Evolutionary conservation across 371 early-diverging fungal genomes (phyloP).

Genomic region (Nematocida minor): DNA sequence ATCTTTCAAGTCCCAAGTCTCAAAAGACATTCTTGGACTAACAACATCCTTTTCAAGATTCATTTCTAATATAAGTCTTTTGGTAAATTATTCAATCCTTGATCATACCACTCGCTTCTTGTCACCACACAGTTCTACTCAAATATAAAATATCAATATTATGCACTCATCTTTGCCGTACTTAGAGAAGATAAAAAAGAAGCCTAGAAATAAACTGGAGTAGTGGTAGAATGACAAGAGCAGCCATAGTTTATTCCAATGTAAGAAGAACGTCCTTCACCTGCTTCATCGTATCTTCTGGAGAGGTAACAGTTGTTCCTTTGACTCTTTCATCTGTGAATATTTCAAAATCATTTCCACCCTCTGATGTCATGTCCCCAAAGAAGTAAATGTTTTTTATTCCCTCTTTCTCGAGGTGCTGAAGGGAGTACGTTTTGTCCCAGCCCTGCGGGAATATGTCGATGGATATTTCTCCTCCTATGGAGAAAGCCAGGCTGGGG

Average conservation of each 20-base stretch:
- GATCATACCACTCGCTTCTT: too few species aligned
- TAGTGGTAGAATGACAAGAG: too few species aligned
- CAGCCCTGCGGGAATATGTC: slow-evolving; percentile 98
- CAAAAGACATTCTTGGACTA: too few species aligned
- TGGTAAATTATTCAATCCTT: too few species aligned
- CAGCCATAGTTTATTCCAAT: slow-evolving; percentile 10
- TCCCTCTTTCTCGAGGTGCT: slow-evolving; percentile 76
- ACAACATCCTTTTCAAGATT: too few species aligned
- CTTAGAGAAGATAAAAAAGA: too few species aligned
- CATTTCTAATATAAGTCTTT: too few species aligned
- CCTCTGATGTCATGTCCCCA: slow-evolving; percentile 93
- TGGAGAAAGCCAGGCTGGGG: slow-evolving; percentile 81
- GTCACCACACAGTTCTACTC: too few species aligned
- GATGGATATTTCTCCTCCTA: slow-evolving; percentile 98
- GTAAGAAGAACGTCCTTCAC: slow-evolving; percentile 70
- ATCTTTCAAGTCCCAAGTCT: too few species aligned
- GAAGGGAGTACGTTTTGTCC: slow-evolving; percentile 86
- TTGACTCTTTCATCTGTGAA: slow-evolving; percentile 73
- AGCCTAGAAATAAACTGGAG: too few species aligned
- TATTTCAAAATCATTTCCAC: slow-evolving; percentile 99
- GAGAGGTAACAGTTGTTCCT: slow-evolving; percentile 79
- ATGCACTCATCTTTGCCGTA: too few species aligned
- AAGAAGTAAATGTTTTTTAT: slow-evolving; percentile 92
- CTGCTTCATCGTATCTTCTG: slow-evolving; percentile 79
- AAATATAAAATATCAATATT: too few species aligned